These are phyloP conservation scores for Endocarpon pusillum DNA, from an alignment of 495 filamentous ascomycete species.

Conservation along the genomic window DNA sequence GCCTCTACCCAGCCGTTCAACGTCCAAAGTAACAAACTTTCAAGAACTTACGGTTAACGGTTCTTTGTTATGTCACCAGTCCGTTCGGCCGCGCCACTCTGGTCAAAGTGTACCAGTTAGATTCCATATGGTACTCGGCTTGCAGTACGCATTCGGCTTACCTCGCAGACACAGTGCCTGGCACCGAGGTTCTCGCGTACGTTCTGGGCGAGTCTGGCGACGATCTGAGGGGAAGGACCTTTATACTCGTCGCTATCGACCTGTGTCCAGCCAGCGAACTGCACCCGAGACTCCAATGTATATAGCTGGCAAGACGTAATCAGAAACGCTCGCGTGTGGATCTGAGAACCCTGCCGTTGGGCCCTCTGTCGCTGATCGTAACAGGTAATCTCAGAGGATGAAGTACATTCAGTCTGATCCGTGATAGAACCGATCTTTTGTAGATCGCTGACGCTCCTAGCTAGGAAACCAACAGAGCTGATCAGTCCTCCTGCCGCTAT, in stretches of 20 bases:
- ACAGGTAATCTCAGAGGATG: background rate
- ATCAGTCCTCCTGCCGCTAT: conserved; percentile 41
- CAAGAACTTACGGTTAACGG: conserved; percentile 31
- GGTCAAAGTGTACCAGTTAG: too few species aligned
- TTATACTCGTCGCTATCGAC: conserved; percentile 30
- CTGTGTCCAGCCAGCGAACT: conserved; percentile 42
- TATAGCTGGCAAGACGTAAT: conserved; percentile 25
- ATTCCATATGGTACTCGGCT: too few species aligned
- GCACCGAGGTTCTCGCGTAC: conserved; percentile 30
- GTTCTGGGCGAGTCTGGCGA: conserved; percentile 35
- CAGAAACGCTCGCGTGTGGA: background rate
- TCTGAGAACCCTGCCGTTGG: background rate
- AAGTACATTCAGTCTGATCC: conserved; percentile 37
- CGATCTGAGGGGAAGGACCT: conserved; percentile 40
- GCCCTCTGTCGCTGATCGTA: background rate
- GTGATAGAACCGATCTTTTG: too few species aligned
- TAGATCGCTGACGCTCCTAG: conserved; percentile 39
- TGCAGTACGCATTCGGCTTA: too few species aligned
- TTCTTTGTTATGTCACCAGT: conserved; percentile 38
- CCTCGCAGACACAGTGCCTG: conserved; percentile 38
- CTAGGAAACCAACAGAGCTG: conserved; percentile 32
- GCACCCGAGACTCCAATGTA: conserved; percentile 40
- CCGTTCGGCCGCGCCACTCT: conserved; percentile 44
- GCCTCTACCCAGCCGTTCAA: conserved; percentile 20
- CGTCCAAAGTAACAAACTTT: conserved; percentile 1